Percentiles rank a stretch among this genome's conserved stretches.
phyloP scores from a whole-genome alignment of 2,329 filamentous ascomycete genomes.

The Phyllosticta citribraziliensis region DNA sequence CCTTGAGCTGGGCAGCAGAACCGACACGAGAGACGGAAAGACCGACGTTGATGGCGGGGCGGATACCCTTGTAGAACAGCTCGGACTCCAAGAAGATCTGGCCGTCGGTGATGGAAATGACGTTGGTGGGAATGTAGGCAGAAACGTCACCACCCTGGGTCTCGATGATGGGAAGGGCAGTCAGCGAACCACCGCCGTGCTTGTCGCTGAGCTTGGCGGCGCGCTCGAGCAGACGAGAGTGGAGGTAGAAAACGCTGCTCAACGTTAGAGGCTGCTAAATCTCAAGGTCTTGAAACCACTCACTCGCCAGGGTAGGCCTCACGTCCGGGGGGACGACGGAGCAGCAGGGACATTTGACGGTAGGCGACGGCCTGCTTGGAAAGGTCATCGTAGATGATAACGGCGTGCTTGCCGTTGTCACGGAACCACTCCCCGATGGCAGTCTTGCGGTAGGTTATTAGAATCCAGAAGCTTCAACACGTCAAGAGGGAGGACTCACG shows the following conservation, averaged over 20 bases:
- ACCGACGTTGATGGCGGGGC: constrained; percentile 99
- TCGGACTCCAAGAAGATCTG: constrained; percentile 99
- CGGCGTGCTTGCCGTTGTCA: constrained; percentile 77
- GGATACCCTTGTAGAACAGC: constrained; percentile 99
- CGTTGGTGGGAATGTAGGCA: constrained; percentile 99
- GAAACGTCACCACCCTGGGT: constrained; percentile 99
- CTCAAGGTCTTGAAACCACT: constrained; percentile 18
- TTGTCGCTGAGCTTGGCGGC: constrained; percentile 98
- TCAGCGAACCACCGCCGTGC: constrained; percentile 91
- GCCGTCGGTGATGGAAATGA: constrained; percentile 99
- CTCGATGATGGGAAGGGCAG: constrained; percentile 95
- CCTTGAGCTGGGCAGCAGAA: constrained; percentile 98
- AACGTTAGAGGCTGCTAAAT: constrained; percentile 14
- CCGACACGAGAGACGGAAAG: constrained; percentile 99
- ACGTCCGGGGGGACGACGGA: constrained; percentile 95
- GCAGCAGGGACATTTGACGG: constrained; percentile 96
- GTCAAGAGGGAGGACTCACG: background rate
- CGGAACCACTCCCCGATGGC: constrained; percentile 63
- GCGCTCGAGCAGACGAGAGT: constrained; percentile 98
- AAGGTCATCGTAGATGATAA: constrained; percentile 90
- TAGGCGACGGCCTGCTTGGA: constrained; percentile 97
- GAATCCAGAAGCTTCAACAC: constrained; percentile 14
- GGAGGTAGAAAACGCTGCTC: constrained; percentile 80
- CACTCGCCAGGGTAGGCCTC: constrained; percentile 96
- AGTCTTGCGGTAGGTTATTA: background rate